Evolutionary conservation across 306 rosid genomes (phyloP).

Genomic region (Oemleria cerasiformis): DNA sequence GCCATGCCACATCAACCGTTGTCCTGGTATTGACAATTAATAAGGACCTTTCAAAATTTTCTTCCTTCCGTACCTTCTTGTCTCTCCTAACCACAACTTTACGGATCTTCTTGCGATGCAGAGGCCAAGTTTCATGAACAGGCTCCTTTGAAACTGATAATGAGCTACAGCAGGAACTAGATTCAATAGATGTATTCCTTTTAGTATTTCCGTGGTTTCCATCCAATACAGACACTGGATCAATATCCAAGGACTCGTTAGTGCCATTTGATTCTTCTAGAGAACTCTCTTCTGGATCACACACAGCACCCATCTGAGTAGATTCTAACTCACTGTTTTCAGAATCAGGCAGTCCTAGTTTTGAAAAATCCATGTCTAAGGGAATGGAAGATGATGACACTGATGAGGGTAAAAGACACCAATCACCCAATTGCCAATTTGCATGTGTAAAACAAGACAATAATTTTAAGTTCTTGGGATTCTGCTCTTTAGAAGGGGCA

Average conservation of each 20-base stretch:
- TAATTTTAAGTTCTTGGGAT: constrained; percentile 78
- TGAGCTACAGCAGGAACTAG: constrained; percentile 65
- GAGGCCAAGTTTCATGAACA: constrained; percentile 77
- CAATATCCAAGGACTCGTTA: constrained; percentile 65
- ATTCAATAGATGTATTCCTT: constrained; percentile 46
- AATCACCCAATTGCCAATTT: constrained; percentile 96
- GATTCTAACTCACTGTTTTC: constrained; percentile 54
- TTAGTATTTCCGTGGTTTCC: constrained; percentile 44
- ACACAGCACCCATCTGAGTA: constrained; percentile 59
- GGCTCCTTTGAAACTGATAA: constrained; percentile 63
- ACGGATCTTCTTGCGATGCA: constrained; percentile 89
- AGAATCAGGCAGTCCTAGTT: constrained; percentile 51
- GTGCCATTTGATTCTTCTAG: constrained; percentile 60
- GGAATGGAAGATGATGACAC: constrained; percentile 39
- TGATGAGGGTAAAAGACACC: constrained; percentile 80
- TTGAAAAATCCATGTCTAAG: constrained; percentile 50
- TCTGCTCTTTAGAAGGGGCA: constrained; percentile 93
- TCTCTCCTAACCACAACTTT: constrained; percentile 89
- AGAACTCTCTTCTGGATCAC: constrained; percentile 70
- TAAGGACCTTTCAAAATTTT: constrained; percentile 85
- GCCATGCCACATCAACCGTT: constrained; percentile 91
- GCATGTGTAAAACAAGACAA: constrained; percentile 90
- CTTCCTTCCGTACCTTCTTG: constrained; percentile 82
- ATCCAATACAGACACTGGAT: constrained; percentile 45
- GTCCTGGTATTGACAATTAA: constrained; percentile 77